Conservation (phyloP, 2,329 filamentous ascomycete genomes). For the Helotiales sp. region DNA sequence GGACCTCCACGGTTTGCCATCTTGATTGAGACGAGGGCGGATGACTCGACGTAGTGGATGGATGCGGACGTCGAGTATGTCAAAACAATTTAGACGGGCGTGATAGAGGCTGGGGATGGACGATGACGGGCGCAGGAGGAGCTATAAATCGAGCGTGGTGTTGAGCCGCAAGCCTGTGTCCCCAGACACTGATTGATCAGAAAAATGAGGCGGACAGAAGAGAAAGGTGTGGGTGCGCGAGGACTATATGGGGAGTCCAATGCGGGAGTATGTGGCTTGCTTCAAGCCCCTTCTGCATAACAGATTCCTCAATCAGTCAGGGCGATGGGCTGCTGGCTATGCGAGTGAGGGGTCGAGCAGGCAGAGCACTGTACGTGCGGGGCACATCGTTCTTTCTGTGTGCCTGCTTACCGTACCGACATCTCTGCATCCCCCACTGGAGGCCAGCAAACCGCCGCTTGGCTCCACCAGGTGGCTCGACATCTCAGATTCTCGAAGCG, state of each 20-base stretch:
- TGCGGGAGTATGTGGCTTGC: background rate
- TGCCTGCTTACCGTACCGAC: background rate
- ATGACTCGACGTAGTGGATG: background rate
- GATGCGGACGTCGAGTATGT: background rate
- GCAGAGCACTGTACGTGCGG: no score
- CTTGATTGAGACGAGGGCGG: background rate
- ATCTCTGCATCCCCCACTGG: background rate
- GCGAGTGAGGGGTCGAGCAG: background rate
- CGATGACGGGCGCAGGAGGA: background rate
- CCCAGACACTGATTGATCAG: background rate
- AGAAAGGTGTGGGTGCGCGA: constrained; percentile 1
- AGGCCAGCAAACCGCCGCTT: background rate
- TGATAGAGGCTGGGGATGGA: background rate
- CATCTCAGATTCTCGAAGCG: background rate
- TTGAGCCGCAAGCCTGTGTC: background rate
- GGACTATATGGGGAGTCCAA: background rate
- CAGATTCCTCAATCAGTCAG: background rate
- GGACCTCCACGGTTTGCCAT: constrained; percentile 2
- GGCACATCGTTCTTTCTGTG: background rate
- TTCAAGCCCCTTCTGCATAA: background rate
- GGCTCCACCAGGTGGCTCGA: background rate
- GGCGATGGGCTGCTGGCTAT: background rate
- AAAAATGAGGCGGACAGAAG: background rate
- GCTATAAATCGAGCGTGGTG: background rate
- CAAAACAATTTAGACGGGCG: background rate